Percentiles rank a stretch among this genome's conserved stretches.
Evolutionary conservation across 345 rosid genomes (phyloP).

Genomic region (Melaleuca quinquenervia): DNA sequence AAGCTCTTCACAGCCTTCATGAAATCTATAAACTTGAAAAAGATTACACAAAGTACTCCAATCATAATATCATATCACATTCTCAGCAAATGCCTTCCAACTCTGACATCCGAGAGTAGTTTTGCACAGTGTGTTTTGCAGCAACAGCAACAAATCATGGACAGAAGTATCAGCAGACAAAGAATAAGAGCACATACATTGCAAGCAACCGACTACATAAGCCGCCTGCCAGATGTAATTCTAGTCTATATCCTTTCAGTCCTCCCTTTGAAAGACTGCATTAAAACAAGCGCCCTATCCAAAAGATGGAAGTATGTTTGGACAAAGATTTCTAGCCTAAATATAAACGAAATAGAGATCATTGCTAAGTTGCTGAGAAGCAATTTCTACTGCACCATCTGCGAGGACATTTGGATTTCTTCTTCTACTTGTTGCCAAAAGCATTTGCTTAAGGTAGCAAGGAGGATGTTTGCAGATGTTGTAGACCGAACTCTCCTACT

Average conservation of each 20-base stretch:
- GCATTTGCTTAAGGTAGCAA: not conserved
- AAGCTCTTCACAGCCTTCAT: not conserved
- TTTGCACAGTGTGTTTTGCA: not conserved
- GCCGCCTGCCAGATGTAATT: constrained; percentile 3
- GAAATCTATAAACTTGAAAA: not conserved
- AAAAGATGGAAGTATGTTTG: constrained; percentile 6
- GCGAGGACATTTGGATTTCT: not conserved
- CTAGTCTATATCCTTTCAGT: constrained; percentile 7
- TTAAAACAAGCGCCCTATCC: constrained; percentile 2
- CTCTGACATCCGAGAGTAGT: not conserved
- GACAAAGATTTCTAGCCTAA: not conserved
- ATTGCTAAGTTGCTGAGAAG: not conserved
- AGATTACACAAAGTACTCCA: not conserved
- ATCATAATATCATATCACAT: not conserved
- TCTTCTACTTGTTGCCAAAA: not conserved
- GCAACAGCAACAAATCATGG: not conserved
- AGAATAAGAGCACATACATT: not conserved
- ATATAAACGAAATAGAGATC: constrained; percentile 5
- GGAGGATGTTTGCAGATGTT: not conserved
- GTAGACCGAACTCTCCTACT: constrained; percentile 6
- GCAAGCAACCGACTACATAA: constrained; percentile 2
- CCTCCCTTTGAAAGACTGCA: constrained; percentile 1
- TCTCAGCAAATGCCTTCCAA: not conserved
- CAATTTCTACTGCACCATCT: not conserved
- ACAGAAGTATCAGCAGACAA: not conserved